Conservation (phyloP, 2,329 filamentous ascomycete species). For the Magnaporthales sp. region DNA sequence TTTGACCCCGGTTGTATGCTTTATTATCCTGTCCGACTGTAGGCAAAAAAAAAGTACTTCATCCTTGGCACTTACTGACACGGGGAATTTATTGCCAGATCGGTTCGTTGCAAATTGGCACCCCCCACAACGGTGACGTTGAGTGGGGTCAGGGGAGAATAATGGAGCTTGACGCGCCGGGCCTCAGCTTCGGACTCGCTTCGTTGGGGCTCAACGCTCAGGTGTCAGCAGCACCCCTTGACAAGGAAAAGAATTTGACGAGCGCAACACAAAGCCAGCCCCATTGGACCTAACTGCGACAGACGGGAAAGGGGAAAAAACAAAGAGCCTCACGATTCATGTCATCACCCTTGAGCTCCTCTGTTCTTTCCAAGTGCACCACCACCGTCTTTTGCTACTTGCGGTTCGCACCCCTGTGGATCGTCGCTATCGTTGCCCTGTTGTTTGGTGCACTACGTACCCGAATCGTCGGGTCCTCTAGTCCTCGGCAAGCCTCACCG, state of each 20-base stretch:
- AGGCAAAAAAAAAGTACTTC: no score
- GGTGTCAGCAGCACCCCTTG: not conserved
- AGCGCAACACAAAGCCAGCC: not conserved
- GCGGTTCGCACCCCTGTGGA: slow-evolving; percentile 32
- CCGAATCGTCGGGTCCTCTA: not conserved
- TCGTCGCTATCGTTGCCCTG: slow-evolving; percentile 27
- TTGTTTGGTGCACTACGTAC: slow-evolving; percentile 24
- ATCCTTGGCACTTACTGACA: not conserved
- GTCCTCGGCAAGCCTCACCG: not conserved
- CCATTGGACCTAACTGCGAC: no score
- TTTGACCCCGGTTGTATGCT: no score
- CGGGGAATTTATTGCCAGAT: not conserved
- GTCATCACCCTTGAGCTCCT: slow-evolving; percentile 5
- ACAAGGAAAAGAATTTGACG: not conserved
- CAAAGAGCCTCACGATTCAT: not conserved
- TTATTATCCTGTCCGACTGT: no score
- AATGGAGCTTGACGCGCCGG: not conserved
- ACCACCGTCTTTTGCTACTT: slow-evolving; percentile 30
- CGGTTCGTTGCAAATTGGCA: not conserved
- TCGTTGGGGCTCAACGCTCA: not conserved
- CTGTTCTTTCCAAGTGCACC: slow-evolving; percentile 30
- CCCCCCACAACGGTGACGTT: not conserved
- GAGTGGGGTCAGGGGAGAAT: not conserved
- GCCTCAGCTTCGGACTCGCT: not conserved
- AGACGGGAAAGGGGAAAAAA: not conserved